Evolutionary conservation across 2,329 filamentous ascomycete species (phyloP).

Genomic region (Claviceps cyperi): DNA sequence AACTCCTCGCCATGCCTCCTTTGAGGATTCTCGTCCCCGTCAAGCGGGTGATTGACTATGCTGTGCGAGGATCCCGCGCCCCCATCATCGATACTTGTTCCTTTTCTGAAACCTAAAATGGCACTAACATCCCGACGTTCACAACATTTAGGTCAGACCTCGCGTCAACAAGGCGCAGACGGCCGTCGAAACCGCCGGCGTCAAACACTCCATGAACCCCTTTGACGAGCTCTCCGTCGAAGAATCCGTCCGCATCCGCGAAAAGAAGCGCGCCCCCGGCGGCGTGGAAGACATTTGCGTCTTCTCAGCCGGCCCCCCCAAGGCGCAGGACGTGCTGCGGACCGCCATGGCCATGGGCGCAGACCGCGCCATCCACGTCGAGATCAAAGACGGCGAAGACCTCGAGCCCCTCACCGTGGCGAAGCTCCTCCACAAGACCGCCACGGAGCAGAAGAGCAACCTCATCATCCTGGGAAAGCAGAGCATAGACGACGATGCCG

Average conservation of each 20-base stretch:
- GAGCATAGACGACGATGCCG: constrained; percentile 91
- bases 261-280: constrained; percentile 57
- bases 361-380: constrained; percentile 80
- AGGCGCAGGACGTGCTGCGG: constrained; percentile 75
- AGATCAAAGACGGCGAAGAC: constrained; percentile 58
- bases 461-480: constrained; percentile 92
- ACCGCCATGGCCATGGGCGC: constrained; percentile 99
- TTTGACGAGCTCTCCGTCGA: constrained; percentile 98
- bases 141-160: constrained; percentile 42
- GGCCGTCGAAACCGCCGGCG: constrained; percentile 77
- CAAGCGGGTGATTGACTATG: constrained; percentile 79
- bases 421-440: constrained; percentile 71
- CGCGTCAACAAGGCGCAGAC: constrained; percentile 62
- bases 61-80: constrained; percentile 34
- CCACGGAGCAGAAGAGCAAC: constrained; percentile 75
- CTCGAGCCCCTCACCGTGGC: constrained; percentile 86
- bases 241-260: constrained; percentile 87
- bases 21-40: constrained; percentile 67
- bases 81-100: background rate
- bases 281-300: constrained; percentile 86
- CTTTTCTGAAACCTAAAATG: background rate
- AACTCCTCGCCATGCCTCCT: constrained; percentile 36
- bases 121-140: background rate
- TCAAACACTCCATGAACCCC: constrained; percentile 98
- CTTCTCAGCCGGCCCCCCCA: constrained; percentile 75